phyloP scores from a whole-genome alignment of 2,329 filamentous ascomycete genomes.

The Helotiales sp. region DNA sequence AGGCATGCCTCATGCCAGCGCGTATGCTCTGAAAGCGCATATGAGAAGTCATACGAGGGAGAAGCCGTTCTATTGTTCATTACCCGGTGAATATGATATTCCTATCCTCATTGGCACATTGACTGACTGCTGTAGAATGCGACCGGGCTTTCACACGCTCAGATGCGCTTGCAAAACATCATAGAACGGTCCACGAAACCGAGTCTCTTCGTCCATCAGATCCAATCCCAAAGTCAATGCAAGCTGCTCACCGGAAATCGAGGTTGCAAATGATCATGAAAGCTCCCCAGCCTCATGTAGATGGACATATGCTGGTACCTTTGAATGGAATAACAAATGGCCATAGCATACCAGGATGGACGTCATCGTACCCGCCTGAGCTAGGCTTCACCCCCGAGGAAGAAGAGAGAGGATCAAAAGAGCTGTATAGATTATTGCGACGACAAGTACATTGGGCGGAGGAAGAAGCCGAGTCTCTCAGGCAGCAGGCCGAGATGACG shows the following conservation, averaged over 20 bases:
- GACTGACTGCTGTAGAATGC: slow-evolving; percentile 66
- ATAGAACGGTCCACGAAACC: slow-evolving; percentile 97
- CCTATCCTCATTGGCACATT: not conserved
- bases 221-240: slow-evolving; percentile 70
- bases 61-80: slow-evolving; percentile 95
- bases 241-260: slow-evolving; percentile 43
- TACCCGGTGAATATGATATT: slow-evolving; percentile 67
- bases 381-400: slow-evolving; percentile 66
- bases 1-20: slow-evolving; percentile 88
- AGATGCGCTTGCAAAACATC: slow-evolving; percentile 94
- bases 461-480: slow-evolving; percentile 63
- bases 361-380: slow-evolving; percentile 39
- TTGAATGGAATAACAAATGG: slow-evolving; percentile 38
- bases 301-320: slow-evolving; percentile 53
- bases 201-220: slow-evolving; percentile 84
- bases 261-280: slow-evolving; percentile 66
- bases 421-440: slow-evolving; percentile 61
- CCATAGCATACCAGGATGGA: slow-evolving; percentile 32
- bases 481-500: slow-evolving; percentile 63
- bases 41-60: slow-evolving; percentile 98
- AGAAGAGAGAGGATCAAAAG: slow-evolving; percentile 60
- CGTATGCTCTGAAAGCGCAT: slow-evolving; percentile 93
- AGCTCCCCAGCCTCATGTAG: slow-evolving; percentile 50
- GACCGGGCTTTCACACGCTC: slow-evolving; percentile 95
- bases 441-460: slow-evolving; percentile 73